Conservation (phyloP, 768 basidiomycete genomes). For the Cyathus striatus region DNA sequence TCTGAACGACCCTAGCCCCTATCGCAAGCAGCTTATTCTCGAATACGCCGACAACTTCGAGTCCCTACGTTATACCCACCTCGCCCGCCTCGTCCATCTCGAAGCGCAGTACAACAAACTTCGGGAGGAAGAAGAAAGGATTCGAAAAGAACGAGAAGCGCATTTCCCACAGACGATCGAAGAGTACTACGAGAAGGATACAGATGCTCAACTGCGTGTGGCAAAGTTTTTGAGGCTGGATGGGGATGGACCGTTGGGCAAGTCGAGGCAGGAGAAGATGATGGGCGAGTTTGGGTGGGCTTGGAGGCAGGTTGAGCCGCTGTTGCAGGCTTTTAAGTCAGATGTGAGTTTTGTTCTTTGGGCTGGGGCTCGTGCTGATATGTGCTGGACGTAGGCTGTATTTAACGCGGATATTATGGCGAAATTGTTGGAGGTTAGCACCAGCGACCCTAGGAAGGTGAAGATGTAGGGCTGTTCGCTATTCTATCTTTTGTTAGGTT, state of each 20-base stretch:
- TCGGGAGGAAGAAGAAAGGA: constrained; percentile 15
- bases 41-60: constrained; percentile 25
- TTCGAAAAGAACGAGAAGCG: constrained; percentile 16
- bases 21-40: constrained; percentile 11
- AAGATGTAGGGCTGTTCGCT: no score
- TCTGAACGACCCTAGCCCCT: no score
- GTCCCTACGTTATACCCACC: constrained; percentile 23
- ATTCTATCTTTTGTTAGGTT: no score
- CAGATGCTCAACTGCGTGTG: constrained; percentile 43
- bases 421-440: constrained; percentile 15
- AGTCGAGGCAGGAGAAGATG: constrained; percentile 37
- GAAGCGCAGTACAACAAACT: constrained; percentile 10
- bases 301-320: constrained; percentile 39
- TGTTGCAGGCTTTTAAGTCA: constrained; percentile 31
- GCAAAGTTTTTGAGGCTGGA: constrained; percentile 39
- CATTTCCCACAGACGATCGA: constrained; percentile 27
- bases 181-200: constrained; percentile 27
- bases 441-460: constrained; percentile 16
- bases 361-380: neutral
- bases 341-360: constrained; percentile 27
- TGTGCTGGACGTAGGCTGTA: constrained; percentile 5
- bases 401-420: constrained; percentile 17
- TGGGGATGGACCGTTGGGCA: no score
- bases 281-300: constrained; percentile 47
- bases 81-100: constrained; percentile 17